A percentile compares a stretch with the other conserved stretches of the same genome.
Evolutionary conservation across 495 filamentous ascomycete species (phyloP).

Genomic region (Monascus purpureus): DNA sequence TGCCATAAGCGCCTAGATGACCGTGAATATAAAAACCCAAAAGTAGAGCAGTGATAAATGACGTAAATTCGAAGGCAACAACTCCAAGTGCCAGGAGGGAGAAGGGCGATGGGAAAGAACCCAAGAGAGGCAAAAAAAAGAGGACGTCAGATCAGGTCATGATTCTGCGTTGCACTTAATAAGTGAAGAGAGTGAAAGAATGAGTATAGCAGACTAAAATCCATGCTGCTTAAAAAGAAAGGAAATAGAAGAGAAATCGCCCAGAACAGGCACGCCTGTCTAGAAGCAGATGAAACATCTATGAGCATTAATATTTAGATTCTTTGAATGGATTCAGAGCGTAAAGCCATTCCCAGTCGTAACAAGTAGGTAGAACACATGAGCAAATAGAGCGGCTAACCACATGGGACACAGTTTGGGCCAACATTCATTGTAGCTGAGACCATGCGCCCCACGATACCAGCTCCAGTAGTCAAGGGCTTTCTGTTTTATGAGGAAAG

Average conservation of each 20-base stretch:
- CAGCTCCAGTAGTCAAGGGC: background rate
- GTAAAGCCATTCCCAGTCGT: background rate
- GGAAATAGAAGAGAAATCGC: too few relatives aligned
- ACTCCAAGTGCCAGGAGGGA: background rate
- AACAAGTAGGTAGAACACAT: background rate
- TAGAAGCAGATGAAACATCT: background rate
- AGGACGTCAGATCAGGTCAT: conserved; percentile 19
- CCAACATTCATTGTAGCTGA: background rate
- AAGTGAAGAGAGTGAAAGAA: conserved; percentile 8
- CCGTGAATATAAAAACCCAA: too few relatives aligned
- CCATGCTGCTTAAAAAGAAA: conserved; percentile 17
- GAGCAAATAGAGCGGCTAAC: background rate
- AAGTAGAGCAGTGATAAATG: too few relatives aligned
- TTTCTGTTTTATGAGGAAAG: too few relatives aligned
- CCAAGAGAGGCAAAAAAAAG: conserved; percentile 7
- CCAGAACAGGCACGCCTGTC: conserved; percentile 3
- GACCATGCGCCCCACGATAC: too few relatives aligned
- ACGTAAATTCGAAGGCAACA: too few relatives aligned
- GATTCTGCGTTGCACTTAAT: conserved; percentile 32
- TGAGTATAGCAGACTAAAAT: conserved; percentile 11
- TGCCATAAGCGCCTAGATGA: too few relatives aligned
- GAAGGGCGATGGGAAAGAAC: background rate
- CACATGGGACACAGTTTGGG: background rate
- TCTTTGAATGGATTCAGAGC: background rate
- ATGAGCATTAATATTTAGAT: background rate